Base-by-base conservation (phyloP, 345 rosid species). In the Schrenkiella parvula region DNA sequence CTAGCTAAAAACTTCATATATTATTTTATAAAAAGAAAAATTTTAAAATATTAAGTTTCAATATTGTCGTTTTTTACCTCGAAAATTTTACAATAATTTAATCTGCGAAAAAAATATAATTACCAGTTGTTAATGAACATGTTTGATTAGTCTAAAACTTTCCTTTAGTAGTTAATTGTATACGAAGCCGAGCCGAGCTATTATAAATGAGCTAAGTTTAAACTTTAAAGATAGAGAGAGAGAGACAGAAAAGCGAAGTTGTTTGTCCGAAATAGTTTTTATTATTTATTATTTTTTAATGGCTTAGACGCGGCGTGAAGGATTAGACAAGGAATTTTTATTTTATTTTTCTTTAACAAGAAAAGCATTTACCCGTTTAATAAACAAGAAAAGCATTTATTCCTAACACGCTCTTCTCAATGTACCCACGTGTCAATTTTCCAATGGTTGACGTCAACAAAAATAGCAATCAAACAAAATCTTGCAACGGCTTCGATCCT, bases 221-320 rank as follows among this genome's bases (percentile, higher is more conserved):
- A n/a, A n/a, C n/a, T n/a, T n/a, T n/a, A n/a, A n/a, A n/a, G n/a
- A n/a, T n/a, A n/a, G n/a, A n/a, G n/a, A n/a, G n/a, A n/a, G n/a
- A 58, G 62, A 58, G 62, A n/a, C n/a, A n/a, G n/a, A n/a, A 74
- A 67, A 66, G 73, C 67, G 59, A 74, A 29, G 68, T 66, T 19
- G 67, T 66, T 66, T 46, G 68, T 59, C 54, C 41, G 47, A 66
- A 65, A 66, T n/a, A n/a, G n/a, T n/a, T n/a, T n/a, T n/a, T n/a
- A n/a, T n/a, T n/a, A n/a, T n/a, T n/a, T n/a, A n/a, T n/a, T n/a
- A 2, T 3, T 11, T 46, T 25, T 22, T 43, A 65, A 68, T 75
- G 56, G 73, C 54, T 75, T 75, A 75, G 74, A 75, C 79, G 74
- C 79, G 74, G 74, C 79, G 79, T 75, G 79, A 68, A 75, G 79